These are phyloP conservation scores for Carnegiea gigantea DNA, from an alignment of 179 eudicot species.

Conservation along the genomic window DNA sequence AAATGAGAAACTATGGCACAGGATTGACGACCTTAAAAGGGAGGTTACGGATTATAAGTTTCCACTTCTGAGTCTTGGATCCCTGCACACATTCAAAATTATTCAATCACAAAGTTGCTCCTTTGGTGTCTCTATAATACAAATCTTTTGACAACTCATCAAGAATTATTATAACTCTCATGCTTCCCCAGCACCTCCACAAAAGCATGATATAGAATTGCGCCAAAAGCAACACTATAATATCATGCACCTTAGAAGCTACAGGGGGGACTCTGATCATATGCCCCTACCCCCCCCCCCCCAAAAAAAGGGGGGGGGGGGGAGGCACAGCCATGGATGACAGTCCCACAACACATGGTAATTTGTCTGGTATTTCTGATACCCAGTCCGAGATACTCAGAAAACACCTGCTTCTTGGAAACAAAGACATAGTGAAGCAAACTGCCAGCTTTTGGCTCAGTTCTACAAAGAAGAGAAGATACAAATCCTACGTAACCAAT, in stretches of 20 bases:
- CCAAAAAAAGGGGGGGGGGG: too few relatives aligned
- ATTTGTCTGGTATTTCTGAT: neutral
- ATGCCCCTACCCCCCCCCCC: too few relatives aligned
- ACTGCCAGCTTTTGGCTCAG: neutral
- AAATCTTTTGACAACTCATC: neutral
- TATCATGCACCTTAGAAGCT: neutral
- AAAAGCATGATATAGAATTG: neutral
- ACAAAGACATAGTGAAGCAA: neutral
- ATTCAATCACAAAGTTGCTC: too few relatives aligned
- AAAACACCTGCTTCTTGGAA: too few relatives aligned
- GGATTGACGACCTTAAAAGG: conserved; percentile 60
- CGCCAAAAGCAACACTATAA: neutral
- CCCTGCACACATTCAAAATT: conserved; percentile 44
- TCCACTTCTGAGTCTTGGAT: conserved; percentile 84
- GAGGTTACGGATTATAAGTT: conserved; percentile 76
- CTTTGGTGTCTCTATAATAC: too few relatives aligned
- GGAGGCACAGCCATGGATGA: neutral
- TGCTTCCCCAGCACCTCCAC: neutral
- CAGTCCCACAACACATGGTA: neutral
- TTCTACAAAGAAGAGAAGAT: neutral
- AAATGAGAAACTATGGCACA: conserved; percentile 1
- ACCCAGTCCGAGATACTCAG: neutral
- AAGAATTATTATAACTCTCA: conserved; percentile 12
- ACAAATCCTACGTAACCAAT: neutral
- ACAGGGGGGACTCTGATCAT: neutral